These are phyloP conservation scores for Picocystis sp. DNA, from an alignment of 163 green algal genomes.

Conservation along the genomic window DNA sequence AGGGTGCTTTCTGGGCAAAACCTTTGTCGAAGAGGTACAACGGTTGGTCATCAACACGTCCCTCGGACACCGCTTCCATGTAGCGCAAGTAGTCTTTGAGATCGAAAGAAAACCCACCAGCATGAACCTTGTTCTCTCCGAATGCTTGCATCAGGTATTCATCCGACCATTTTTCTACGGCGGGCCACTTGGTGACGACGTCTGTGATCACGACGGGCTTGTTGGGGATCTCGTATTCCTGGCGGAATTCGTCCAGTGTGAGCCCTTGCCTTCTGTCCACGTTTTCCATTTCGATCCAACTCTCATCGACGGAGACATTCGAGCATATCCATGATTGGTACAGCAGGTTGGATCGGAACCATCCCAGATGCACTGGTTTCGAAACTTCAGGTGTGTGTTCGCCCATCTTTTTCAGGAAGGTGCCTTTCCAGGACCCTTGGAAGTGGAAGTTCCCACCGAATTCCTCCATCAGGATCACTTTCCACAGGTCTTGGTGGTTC, in stretches of 20 bases:
- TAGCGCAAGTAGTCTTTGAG: slow-evolving; percentile 68
- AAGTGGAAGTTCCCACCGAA: slow-evolving; percentile 18
- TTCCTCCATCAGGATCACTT: slow-evolving; percentile 47
- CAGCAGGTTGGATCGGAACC: slow-evolving; percentile 75
- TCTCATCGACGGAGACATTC: slow-evolving; percentile 29
- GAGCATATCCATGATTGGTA: slow-evolving; percentile 80
- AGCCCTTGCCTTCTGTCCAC: slow-evolving; percentile 41
- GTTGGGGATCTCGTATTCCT: slow-evolving; percentile 65
- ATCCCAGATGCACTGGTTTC: slow-evolving; percentile 19
- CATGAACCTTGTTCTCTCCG: slow-evolving; percentile 37
- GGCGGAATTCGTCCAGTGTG: slow-evolving; percentile 42
- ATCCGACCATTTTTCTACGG: slow-evolving; percentile 34
- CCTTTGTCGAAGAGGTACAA: slow-evolving; percentile 85
- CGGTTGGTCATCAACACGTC: slow-evolving; percentile 58
- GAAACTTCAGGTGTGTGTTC: not conserved
- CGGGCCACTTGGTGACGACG: slow-evolving; percentile 47
- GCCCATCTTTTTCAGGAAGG: slow-evolving; percentile 8
- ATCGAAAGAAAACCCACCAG: slow-evolving; percentile 54
- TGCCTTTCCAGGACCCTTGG: slow-evolving; percentile 16
- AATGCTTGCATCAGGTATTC: slow-evolving; percentile 30
- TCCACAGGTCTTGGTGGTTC: slow-evolving; percentile 74
- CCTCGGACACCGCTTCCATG: slow-evolving; percentile 27
- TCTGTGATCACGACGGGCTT: slow-evolving; percentile 69
- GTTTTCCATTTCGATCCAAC: slow-evolving; percentile 71
- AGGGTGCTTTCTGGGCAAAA: slow-evolving; percentile 33